Evolutionary conservation across 1,284 basidiomycete species (phyloP).

Genomic region (Schizophyllum commune): DNA sequence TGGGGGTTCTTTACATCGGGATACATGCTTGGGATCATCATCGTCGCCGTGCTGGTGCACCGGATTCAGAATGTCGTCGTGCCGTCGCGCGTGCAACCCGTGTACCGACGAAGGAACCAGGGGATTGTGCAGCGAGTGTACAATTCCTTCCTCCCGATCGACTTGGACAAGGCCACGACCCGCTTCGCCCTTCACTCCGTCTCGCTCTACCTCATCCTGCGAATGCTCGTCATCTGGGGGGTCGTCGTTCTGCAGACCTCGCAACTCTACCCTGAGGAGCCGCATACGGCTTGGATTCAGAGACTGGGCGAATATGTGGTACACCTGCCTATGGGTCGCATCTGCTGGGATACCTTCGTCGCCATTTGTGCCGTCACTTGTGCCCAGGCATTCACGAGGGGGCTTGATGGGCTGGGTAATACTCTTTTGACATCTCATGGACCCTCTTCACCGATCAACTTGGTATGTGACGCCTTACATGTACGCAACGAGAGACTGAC

Average conservation of each 20-base stretch:
- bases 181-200: conserved; percentile 53
- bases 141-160: conserved; percentile 46
- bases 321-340: conserved; percentile 45
- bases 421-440: conserved; percentile 31
- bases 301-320: conserved; percentile 38
- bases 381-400: conserved; percentile 56
- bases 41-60: conserved; percentile 61
- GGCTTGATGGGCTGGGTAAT: conserved; percentile 47
- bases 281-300: conserved; percentile 22
- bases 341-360: conserved; percentile 68
- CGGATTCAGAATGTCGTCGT: conserved; percentile 71
- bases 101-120: conserved; percentile 20
- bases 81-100: conserved; percentile 38
- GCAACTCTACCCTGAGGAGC: conserved; percentile 27
- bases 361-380: conserved; percentile 57
- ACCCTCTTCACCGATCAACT: conserved; percentile 52
- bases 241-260: conserved; percentile 51
- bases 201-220: conserved; percentile 50
- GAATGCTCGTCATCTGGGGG: conserved; percentile 47
- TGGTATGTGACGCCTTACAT: conserved; percentile 34
- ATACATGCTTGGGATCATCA: conserved; percentile 55
- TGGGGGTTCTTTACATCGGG: conserved; percentile 65
- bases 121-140: conserved; percentile 24
- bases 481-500: conserved; percentile 1
- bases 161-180: conserved; percentile 51